Evolutionary conservation across 139 green algal genomes (phyloP).

Genomic region (Nannochloris sp.): DNA sequence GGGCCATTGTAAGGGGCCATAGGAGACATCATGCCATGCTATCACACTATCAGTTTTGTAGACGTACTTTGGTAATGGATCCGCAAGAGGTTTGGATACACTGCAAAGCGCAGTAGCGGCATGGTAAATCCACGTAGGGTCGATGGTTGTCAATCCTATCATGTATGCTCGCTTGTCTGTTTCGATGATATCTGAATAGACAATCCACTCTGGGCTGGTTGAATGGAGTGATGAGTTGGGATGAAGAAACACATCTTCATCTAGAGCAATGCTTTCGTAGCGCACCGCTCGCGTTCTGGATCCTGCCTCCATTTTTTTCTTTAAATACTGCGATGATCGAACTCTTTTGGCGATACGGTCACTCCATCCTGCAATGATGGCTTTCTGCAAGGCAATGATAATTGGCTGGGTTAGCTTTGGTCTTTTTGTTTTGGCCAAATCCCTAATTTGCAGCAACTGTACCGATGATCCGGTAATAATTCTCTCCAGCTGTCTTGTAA

Average conservation of each 20-base stretch:
- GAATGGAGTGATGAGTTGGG: constrained; percentile 59
- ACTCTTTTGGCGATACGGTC: constrained; percentile 63
- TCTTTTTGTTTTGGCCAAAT: background rate
- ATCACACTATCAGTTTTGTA: constrained; percentile 53
- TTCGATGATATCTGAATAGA: constrained; percentile 69
- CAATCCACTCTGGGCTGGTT: constrained; percentile 58
- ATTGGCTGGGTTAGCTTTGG: constrained; percentile 16
- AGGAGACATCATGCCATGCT: constrained; percentile 54
- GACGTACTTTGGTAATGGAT: constrained; percentile 55
- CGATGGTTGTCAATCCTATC: constrained; percentile 54
- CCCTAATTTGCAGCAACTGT: background rate
- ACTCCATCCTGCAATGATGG: constrained; percentile 76
- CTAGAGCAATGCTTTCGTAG: constrained; percentile 35
- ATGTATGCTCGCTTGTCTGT: constrained; percentile 84
- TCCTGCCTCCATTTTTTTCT: background rate
- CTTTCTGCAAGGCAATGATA: constrained; percentile 44
- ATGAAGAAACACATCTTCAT: constrained; percentile 80
- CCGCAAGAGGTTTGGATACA: constrained; percentile 40
- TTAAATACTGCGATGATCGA: constrained; percentile 36
- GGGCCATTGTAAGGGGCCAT: constrained; percentile 68
- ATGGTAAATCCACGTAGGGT: constrained; percentile 40
- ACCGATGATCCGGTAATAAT: constrained; percentile 17
- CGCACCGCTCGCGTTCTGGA: constrained; percentile 37
- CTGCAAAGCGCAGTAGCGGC: constrained; percentile 48
- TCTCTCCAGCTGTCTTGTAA: constrained; percentile 56